These are phyloP conservation scores for Colletotrichum graminicola DNA, from an alignment of 2,329 filamentous ascomycete species.

Conservation along the genomic window DNA sequence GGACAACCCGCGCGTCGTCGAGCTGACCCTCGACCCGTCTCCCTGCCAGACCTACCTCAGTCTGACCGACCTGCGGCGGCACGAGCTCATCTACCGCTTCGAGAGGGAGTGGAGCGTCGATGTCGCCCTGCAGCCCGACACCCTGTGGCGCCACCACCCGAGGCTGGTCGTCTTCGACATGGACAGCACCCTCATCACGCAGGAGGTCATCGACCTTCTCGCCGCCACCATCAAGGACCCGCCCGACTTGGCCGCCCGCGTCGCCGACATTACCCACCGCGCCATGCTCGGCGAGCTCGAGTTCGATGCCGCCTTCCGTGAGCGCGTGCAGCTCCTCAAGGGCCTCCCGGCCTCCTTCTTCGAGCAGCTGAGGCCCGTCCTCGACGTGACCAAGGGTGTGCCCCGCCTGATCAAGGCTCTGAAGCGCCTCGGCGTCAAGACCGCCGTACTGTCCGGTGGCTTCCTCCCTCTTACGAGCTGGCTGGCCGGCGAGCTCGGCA, in stretches of 20 bases:
- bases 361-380: conserved; percentile 77
- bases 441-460: conserved; percentile 91
- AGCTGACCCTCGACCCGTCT: conserved; percentile 72
- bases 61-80: conserved; percentile 78
- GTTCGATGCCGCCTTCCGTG: conserved; percentile 86
- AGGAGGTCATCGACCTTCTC: conserved; percentile 97
- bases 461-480: conserved; percentile 91
- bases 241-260: conserved; percentile 80
- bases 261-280: conserved; percentile 89
- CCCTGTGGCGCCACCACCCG: conserved; percentile 81
- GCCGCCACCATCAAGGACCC: conserved; percentile 79
- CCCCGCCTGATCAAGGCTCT: conserved; percentile 79
- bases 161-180: conserved; percentile 96
- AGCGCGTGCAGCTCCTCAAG: conserved; percentile 83
- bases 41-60: conserved; percentile 73
- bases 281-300: conserved; percentile 98
- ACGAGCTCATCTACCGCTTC: conserved; percentile 85
- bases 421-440: conserved; percentile 84
- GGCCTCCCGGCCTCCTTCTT: conserved; percentile 86
- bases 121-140: conserved; percentile 80
- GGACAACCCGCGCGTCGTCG: conserved; percentile 72
- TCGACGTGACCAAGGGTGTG: conserved; percentile 87
- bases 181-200: conserved; percentile 96
- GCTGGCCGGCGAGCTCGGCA: conserved; percentile 82
- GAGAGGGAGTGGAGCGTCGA: conserved; percentile 92